A percentile compares a stretch with the other conserved stretches of the same genome.
Conservation (phyloP, 805 yeast species). For the Kockiozyma suomiensis region DNA sequence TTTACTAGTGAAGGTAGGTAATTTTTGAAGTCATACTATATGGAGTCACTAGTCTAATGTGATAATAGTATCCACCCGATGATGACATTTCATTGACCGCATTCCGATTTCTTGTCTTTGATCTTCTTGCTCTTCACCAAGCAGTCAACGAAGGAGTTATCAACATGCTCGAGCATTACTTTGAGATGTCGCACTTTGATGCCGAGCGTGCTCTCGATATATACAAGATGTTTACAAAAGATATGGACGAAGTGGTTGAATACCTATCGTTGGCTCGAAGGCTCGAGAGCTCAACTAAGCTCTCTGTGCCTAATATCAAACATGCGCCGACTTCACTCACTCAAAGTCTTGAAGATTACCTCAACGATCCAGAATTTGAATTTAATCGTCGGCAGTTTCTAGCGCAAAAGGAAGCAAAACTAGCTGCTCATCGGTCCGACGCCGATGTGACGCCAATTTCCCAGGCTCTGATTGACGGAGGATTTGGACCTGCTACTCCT, state of each 20-base stretch:
- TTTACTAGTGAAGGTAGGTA: slow-evolving; percentile 59
- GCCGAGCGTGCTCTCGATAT: slow-evolving; percentile 85
- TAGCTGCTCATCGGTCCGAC: slow-evolving; percentile 34
- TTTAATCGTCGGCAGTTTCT: slow-evolving; percentile 74
- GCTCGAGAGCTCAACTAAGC: slow-evolving; percentile 79
- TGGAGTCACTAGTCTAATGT: too few relatives aligned
- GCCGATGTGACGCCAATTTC: slow-evolving; percentile 36
- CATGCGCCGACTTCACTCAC: slow-evolving; percentile 97
- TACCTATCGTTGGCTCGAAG: slow-evolving; percentile 88
- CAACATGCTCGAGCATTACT: slow-evolving; percentile 88
- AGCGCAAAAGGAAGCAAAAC: slow-evolving; percentile 59
- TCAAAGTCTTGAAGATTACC: slow-evolving; percentile 80
- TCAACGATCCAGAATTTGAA: slow-evolving; percentile 84
- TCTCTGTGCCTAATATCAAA: slow-evolving; percentile 92
- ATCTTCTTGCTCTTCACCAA: slow-evolving; percentile 81
- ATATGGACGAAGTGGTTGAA: slow-evolving; percentile 84
- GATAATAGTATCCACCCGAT: slow-evolving; percentile 59
- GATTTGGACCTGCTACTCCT: background rate
- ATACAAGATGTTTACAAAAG: slow-evolving; percentile 80
- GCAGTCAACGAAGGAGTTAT: slow-evolving; percentile 94
- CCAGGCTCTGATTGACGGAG: slow-evolving; percentile 1
- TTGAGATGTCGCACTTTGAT: slow-evolving; percentile 84
- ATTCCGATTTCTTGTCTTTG: slow-evolving; percentile 87
- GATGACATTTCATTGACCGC: slow-evolving; percentile 86
- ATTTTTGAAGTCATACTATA: too few relatives aligned